Evolutionary conservation across 2,329 filamentous ascomycete species (phyloP).

Genomic region (Cladorrhinum sp.): DNA sequence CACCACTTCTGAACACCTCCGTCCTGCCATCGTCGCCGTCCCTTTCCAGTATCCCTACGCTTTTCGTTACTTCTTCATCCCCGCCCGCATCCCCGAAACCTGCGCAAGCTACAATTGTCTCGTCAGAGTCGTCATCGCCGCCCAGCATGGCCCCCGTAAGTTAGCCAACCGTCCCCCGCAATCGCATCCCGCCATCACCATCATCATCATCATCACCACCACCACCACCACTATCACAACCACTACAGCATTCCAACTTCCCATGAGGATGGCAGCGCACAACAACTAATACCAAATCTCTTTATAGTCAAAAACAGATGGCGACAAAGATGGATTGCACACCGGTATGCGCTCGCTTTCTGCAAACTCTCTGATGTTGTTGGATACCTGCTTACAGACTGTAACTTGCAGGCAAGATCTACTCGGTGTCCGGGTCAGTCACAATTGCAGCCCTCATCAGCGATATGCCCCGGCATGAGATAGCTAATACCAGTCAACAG

Average conservation of each 20-base stretch:
- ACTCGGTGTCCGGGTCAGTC: constrained; percentile 60
- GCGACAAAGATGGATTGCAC: constrained; percentile 38
- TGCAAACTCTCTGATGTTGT: background rate
- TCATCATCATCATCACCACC: background rate
- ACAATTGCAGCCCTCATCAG: constrained; percentile 19
- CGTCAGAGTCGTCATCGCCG: constrained; percentile 15
- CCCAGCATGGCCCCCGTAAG: constrained; percentile 57
- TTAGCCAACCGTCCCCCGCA: constrained; percentile 23
- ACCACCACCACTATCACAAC: constrained; percentile 10
- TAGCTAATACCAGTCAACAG: constrained; percentile 44
- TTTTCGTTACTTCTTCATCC: constrained; percentile 30
- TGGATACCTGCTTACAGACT: constrained; percentile 25
- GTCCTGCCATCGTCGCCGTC: constrained; percentile 16
- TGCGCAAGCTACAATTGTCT: constrained; percentile 23
- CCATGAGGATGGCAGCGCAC: background rate
- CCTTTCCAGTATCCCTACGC: constrained; percentile 13
- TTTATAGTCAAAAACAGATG: constrained; percentile 28
- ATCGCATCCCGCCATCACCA: background rate
- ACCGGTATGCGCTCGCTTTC: constrained; percentile 37
- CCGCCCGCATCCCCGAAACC: constrained; percentile 30
- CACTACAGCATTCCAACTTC: background rate
- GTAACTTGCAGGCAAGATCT: constrained; percentile 53
- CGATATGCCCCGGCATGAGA: constrained; percentile 15
- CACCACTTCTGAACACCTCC: constrained; percentile 14
- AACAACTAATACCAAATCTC: background rate